These are phyloP conservation scores for Magnaporthiopsis incrustans DNA, from an alignment of 2,329 filamentous ascomycete genomes.

Conservation along the genomic window DNA sequence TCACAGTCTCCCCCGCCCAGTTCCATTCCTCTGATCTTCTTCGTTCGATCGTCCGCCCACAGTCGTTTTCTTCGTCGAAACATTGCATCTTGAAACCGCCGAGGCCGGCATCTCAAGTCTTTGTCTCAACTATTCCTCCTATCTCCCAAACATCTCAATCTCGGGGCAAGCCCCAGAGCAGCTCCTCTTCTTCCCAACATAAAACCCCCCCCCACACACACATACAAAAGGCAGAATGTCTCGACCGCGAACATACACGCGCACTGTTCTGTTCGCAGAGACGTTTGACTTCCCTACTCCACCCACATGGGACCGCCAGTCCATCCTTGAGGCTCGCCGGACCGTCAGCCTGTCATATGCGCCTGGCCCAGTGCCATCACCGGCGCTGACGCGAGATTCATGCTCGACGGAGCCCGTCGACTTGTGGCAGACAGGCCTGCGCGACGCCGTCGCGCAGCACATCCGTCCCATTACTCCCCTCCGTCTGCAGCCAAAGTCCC, in stretches of 20 bases:
- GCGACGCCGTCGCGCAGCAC: neutral
- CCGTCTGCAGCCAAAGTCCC: neutral
- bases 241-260: slow-evolving; percentile 1
- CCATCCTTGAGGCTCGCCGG: neutral
- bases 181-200: neutral
- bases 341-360: neutral
- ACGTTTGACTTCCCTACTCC: slow-evolving; percentile 6
- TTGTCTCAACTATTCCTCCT: too few species aligned
- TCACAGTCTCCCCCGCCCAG: neutral
- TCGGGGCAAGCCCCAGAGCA: neutral
- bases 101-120: neutral
- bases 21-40: neutral
- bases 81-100: neutral
- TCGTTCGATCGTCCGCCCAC: neutral
- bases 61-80: neutral
- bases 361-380: neutral
- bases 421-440: neutral
- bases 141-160: neutral
- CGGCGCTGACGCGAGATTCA: neutral
- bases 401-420: neutral
- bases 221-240: neutral
- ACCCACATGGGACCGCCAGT: slow-evolving; percentile 3
- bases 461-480: neutral
- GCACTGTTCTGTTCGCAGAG: slow-evolving; percentile 6
- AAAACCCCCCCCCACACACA: too few species aligned